A percentile compares a stretch with the other conserved stretches of the same genome.
Conservation (phyloP, 1,284 basidiomycete species). For the Athelia psychrophila region DNA sequence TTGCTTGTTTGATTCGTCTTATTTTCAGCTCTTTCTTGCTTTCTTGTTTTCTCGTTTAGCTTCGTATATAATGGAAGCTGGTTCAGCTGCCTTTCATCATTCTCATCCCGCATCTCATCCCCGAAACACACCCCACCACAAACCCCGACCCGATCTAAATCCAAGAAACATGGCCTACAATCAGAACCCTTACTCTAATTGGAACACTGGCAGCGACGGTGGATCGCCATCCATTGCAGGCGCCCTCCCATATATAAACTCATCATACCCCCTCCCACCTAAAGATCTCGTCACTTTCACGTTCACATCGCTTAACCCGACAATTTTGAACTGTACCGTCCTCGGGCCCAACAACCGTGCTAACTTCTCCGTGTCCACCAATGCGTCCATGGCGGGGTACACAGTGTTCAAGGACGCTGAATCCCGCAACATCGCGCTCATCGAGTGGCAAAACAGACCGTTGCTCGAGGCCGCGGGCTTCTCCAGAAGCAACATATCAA, state of each 20-base stretch:
- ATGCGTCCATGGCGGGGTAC: slow-evolving; percentile 44
- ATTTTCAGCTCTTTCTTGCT: too few species aligned
- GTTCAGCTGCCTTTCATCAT: too few species aligned
- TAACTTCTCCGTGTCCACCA: slow-evolving; percentile 43
- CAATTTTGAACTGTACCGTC: slow-evolving; percentile 52
- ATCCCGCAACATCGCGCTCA: slow-evolving; percentile 46
- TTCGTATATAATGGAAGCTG: too few species aligned
- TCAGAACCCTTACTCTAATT: background rate
- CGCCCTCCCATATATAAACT: slow-evolving; percentile 52
- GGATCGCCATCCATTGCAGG: slow-evolving; percentile 51
- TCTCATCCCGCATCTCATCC: slow-evolving; percentile 10
- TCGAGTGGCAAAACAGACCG: slow-evolving; percentile 57
- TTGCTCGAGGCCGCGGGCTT: slow-evolving; percentile 51
- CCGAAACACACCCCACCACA: slow-evolving; percentile 23
- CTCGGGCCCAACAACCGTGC: slow-evolving; percentile 43
- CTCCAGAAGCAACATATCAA: slow-evolving; percentile 42
- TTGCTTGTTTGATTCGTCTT: too few species aligned
- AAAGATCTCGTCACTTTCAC: slow-evolving; percentile 41
- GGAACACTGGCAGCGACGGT: background rate
- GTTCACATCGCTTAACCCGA: slow-evolving; percentile 48
- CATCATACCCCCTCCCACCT: slow-evolving; percentile 25
- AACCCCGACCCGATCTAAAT: too few species aligned
- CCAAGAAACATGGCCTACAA: background rate
- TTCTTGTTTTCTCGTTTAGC: too few species aligned
- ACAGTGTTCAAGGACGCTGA: slow-evolving; percentile 52